Conservation (phyloP, 495 filamentous ascomycete genomes). For the Paragyromitra xinjiangensis region DNA sequence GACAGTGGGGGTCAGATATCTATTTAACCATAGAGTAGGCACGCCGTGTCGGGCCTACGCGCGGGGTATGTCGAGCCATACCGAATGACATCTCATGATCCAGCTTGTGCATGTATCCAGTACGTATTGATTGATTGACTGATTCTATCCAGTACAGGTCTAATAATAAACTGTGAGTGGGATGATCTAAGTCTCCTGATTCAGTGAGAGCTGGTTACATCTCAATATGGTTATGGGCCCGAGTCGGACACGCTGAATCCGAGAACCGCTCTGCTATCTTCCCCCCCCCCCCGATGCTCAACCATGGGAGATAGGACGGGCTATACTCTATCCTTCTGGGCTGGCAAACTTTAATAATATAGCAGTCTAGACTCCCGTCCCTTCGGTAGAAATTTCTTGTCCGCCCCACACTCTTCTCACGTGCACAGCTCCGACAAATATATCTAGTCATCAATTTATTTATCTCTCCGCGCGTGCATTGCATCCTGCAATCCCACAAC, state of each 20-base stretch:
- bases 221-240: background rate
- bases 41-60: constrained; percentile 3
- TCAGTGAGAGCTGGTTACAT: background rate
- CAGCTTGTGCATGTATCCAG: background rate
- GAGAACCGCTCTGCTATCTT: constrained; percentile 1
- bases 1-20: background rate
- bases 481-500: background rate
- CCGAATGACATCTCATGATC: constrained; percentile 34
- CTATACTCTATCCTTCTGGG: background rate
- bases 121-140: background rate
- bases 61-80: constrained; percentile 1
- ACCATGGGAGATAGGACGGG: constrained; percentile 4
- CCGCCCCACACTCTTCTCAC: background rate
- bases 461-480: constrained; percentile 16
- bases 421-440: background rate
- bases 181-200: constrained; percentile 3
- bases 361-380: constrained; percentile 2
- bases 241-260: constrained; percentile 2
- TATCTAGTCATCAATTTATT: background rate
- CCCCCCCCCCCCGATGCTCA: constrained; percentile 14
- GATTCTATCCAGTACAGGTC: too few species aligned
- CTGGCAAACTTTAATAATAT: constrained; percentile 6
- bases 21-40: background rate
- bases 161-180: background rate
- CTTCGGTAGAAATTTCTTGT: constrained; percentile 13